These are phyloP conservation scores for Eucalyptus pauciflora DNA, from an alignment of 345 rosid species.

Conservation along the genomic window DNA sequence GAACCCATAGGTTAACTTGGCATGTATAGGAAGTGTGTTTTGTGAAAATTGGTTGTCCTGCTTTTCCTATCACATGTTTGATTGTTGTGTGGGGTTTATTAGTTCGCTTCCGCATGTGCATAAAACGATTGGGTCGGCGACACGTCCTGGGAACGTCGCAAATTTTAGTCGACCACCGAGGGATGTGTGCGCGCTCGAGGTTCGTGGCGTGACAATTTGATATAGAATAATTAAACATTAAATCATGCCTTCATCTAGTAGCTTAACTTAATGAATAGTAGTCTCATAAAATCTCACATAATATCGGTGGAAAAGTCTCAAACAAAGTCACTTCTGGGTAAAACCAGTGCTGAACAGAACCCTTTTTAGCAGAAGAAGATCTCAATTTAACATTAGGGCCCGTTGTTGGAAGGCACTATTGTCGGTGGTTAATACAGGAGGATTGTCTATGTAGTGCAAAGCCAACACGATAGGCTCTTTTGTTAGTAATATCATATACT, in stretches of 20 bases:
- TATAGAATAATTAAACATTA: no score
- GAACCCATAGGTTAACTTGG: no score
- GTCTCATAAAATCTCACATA: neutral
- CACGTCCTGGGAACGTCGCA: no score
- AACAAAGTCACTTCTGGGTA: neutral
- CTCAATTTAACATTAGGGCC: neutral
- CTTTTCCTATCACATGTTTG: no score
- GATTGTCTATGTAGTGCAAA: neutral
- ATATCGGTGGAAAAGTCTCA: neutral
- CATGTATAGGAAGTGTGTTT: no score
- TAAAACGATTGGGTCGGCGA: no score
- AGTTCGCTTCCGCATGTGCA: no score
- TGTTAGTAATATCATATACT: neutral
- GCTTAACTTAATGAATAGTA: accelerated
- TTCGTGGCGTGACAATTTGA: no score
- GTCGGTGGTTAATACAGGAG: neutral
- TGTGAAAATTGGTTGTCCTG: no score
- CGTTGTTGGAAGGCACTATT: neutral
- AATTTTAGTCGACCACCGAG: no score
- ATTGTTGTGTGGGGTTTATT: no score
- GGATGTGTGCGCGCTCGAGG: no score
- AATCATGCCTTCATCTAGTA: accelerated
- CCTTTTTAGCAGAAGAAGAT: neutral
- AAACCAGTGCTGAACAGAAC: neutral
- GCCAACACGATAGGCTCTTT: neutral